These are phyloP conservation scores for Lyophyllum atratum DNA, from an alignment of 768 basidiomycete genomes.

Conservation along the genomic window DNA sequence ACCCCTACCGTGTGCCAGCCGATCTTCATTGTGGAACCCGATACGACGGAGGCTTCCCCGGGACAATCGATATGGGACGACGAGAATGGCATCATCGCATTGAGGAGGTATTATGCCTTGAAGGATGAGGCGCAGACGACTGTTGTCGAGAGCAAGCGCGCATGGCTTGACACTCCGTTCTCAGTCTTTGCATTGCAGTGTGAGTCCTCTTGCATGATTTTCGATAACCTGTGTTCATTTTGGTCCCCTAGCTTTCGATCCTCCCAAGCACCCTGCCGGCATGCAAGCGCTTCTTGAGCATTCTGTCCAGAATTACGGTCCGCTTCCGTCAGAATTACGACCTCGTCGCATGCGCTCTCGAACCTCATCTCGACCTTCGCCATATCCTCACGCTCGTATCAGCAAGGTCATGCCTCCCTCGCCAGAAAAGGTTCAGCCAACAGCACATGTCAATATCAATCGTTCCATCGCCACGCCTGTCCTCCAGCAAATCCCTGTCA, in stretches of 20 bases:
- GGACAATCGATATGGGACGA: conserved; percentile 60
- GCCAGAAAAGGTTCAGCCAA: conserved; percentile 33
- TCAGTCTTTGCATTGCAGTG: conserved; percentile 74
- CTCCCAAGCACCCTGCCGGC: conserved; percentile 60
- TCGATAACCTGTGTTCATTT: conserved; percentile 6
- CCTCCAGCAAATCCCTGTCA: conserved; percentile 46
- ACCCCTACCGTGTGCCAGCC: conserved; percentile 40
- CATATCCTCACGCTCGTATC: conserved; percentile 60
- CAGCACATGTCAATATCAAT: conserved; percentile 20
- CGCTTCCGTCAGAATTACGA: conserved; percentile 73
- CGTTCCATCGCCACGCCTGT: conserved; percentile 23
- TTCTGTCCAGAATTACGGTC: conserved; percentile 69
- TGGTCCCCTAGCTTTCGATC: conserved; percentile 59
- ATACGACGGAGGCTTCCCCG: conserved; percentile 45
- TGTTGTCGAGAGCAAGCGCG: conserved; percentile 63
- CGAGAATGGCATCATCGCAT: conserved; percentile 61
- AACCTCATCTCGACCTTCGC: conserved; percentile 71
- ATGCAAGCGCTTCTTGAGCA: conserved; percentile 77
- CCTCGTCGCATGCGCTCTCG: conserved; percentile 64
- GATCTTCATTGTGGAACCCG: conserved; percentile 60
- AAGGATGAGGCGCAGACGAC: conserved; percentile 67
- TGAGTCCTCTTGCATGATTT: conserved; percentile 35
- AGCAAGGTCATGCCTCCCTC: conserved; percentile 45
- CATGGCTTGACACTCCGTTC: conserved; percentile 73
- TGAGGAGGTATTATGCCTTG: conserved; percentile 70